Evolutionary conservation across 768 basidiomycete species (phyloP).

Genomic region (Cystoderma amianthinum): DNA sequence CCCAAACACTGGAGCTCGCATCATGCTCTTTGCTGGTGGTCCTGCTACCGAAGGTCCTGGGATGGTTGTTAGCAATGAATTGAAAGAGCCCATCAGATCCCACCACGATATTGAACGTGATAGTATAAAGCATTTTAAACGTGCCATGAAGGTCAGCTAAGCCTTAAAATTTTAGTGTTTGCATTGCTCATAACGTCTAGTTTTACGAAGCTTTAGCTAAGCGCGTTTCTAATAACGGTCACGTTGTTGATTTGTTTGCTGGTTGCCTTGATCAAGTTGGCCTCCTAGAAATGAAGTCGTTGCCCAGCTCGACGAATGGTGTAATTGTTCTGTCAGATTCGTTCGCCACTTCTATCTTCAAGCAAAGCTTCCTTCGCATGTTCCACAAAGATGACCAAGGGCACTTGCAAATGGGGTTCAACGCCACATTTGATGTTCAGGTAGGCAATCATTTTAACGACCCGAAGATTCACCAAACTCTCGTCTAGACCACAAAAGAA

Average conservation of each 20-base stretch:
- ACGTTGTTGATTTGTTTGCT: slow-evolving; percentile 91
- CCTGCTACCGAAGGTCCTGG: slow-evolving; percentile 96
- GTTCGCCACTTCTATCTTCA: slow-evolving; percentile 97
- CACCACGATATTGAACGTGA: slow-evolving; percentile 99
- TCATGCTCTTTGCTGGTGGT: slow-evolving; percentile 95
- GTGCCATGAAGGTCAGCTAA: slow-evolving; percentile 78
- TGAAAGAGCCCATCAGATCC: slow-evolving; percentile 95
- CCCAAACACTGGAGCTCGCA: slow-evolving; percentile 91
- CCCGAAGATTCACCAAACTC: neutral
- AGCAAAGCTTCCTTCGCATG: slow-evolving; percentile 91
- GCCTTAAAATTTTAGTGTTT: neutral
- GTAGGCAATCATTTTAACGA: slow-evolving; percentile 26
- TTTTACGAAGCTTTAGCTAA: slow-evolving; percentile 95
- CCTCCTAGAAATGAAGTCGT: slow-evolving; percentile 92
- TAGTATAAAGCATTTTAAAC: slow-evolving; percentile 94
- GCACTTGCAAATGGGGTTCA: slow-evolving; percentile 94
- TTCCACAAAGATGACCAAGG: slow-evolving; percentile 93
- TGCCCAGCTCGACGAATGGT: slow-evolving; percentile 95
- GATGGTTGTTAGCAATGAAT: slow-evolving; percentile 91
- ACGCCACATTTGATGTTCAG: slow-evolving; percentile 97
- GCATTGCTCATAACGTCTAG: slow-evolving; percentile 31
- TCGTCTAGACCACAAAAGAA: slow-evolving; percentile 89
- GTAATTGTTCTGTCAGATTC: slow-evolving; percentile 95
- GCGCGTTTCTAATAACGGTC: slow-evolving; percentile 90
- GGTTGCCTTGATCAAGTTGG: slow-evolving; percentile 99